Conservation (phyloP, 805 yeast genomes). For the Sugiyamaella qingdaonensis region DNA sequence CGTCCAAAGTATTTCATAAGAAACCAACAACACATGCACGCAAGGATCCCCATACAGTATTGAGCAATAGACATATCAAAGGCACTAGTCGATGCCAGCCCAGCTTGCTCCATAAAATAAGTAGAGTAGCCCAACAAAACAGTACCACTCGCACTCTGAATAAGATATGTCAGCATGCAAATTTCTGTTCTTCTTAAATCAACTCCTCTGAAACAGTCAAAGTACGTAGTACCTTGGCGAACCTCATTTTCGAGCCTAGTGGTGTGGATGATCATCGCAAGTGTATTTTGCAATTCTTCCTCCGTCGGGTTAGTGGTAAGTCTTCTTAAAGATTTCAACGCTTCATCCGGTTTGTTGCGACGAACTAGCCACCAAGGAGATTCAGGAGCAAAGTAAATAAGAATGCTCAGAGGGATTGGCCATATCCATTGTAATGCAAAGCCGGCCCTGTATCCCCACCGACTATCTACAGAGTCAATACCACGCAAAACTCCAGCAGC, state of each 20-base stretch:
- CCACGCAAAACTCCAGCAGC: conserved; percentile 48
- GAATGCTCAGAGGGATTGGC: conserved; percentile 45
- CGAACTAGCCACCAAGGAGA: conserved; percentile 55
- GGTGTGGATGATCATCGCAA: conserved; percentile 44
- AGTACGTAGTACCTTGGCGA: conserved; percentile 7
- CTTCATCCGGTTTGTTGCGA: conserved; percentile 39
- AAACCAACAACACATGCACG: conserved; percentile 21
- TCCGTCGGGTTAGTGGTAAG: conserved; percentile 36
- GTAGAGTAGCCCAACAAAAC: background rate
- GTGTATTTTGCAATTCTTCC: conserved; percentile 39
- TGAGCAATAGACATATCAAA: conserved; percentile 47
- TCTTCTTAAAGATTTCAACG: conserved; percentile 38
- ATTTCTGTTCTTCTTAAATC: conserved; percentile 50
- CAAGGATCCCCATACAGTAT: conserved; percentile 43
- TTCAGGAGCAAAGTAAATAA: conserved; percentile 43
- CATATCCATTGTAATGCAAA: conserved; percentile 59
- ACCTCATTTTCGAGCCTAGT: conserved; percentile 31
- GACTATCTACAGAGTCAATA: conserved; percentile 20
- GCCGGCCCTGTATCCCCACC: conserved; percentile 47
- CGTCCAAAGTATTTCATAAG: conserved; percentile 5
- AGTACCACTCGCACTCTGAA: background rate
- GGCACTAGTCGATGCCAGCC: conserved; percentile 28
- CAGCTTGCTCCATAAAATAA: conserved; percentile 43
- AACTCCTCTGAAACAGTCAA: conserved; percentile 46
- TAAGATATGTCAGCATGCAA: conserved; percentile 41